phyloP scores from a whole-genome alignment of 2,329 filamentous ascomycete species.

The Sporothrix protearum region DNA sequence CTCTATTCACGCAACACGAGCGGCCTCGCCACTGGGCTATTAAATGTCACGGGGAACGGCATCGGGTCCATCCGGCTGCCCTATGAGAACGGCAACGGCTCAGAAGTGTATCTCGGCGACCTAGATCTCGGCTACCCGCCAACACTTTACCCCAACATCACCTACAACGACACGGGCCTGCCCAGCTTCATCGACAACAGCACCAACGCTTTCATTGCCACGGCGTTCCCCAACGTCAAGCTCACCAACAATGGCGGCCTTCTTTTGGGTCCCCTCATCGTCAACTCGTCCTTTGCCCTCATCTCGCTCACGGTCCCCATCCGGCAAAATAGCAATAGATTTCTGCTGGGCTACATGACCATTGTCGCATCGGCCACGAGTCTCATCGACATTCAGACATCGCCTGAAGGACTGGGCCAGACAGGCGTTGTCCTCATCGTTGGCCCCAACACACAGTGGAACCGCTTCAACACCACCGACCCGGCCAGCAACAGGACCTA shows the following conservation, averaged over 20 bases:
- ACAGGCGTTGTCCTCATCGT: conserved; percentile 69
- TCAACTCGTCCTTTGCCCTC: conserved; percentile 71
- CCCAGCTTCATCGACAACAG: conserved; percentile 42
- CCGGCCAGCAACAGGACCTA: conserved; percentile 49
- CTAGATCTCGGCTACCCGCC: conserved; percentile 64
- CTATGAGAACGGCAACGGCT: conserved; percentile 55
- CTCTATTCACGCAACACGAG: conserved; percentile 68
- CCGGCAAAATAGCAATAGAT: conserved; percentile 59
- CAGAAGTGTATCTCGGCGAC: conserved; percentile 59
- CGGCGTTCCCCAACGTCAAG: conserved; percentile 49
- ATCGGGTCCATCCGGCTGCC: conserved; percentile 58
- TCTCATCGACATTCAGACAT: conserved; percentile 59
- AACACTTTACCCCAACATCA: conserved; percentile 73
- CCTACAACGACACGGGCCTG: conserved; percentile 51
- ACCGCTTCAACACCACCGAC: conserved; percentile 53
- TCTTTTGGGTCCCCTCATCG: conserved; percentile 69
- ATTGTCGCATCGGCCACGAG: conserved; percentile 66
- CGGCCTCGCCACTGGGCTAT: conserved; percentile 52
- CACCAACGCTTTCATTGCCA: conserved; percentile 44
- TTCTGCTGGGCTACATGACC: conserved; percentile 80
- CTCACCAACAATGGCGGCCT: conserved; percentile 55
- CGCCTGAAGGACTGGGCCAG: conserved; percentile 64
- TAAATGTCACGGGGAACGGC: conserved; percentile 59
- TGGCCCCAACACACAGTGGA: conserved; percentile 63
- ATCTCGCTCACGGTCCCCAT: conserved; percentile 80